Percentiles rank a stretch among this genome's conserved stretches.
phyloP scores from a whole-genome alignment of 331 rosid species.

The Erythrophleum ivorense region DNA sequence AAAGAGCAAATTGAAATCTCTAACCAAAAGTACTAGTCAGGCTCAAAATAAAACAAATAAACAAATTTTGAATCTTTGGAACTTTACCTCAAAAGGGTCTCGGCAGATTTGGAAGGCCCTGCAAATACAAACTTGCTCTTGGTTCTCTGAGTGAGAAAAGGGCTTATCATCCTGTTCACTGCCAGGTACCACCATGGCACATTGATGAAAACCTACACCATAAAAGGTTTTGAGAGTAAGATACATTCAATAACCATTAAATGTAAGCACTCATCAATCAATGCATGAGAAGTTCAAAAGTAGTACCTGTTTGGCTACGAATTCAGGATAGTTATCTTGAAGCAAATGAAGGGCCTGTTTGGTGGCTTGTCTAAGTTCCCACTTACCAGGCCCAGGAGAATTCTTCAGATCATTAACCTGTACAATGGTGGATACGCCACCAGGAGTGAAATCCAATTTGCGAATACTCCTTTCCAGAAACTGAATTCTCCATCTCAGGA shows the following conservation, averaged over 20 bases:
- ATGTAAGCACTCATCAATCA: background rate
- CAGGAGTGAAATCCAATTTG: conserved; percentile 73
- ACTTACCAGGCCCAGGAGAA: conserved; percentile 73
- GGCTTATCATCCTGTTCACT: conserved; percentile 76
- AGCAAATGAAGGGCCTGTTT: conserved; percentile 81
- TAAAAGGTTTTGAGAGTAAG: background rate
- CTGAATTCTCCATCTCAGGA: conserved; percentile 74
- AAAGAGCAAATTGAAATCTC: background rate
- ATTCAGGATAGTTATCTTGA: conserved; percentile 82
- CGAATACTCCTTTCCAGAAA: conserved; percentile 76
- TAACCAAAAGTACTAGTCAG: background rate
- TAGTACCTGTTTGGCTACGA: conserved; percentile 56
- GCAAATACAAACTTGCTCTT: conserved; percentile 88
- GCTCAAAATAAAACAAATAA: background rate
- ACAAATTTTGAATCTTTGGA: background rate
- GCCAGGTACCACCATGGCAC: conserved; percentile 96
- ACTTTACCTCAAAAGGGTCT: conserved; percentile 65
- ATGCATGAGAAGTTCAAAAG: background rate
- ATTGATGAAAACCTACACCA: conserved; percentile 73
- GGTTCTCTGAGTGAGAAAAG: conserved; percentile 77
- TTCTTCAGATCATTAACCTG: conserved; percentile 81
- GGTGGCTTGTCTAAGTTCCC: conserved; percentile 86
- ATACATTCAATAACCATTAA: background rate
- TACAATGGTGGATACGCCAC: conserved; percentile 69
- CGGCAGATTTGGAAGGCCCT: conserved; percentile 81